These are phyloP conservation scores for Lachnellula subtilissima DNA, from an alignment of 2,329 filamentous ascomycete species.

Conservation along the genomic window DNA sequence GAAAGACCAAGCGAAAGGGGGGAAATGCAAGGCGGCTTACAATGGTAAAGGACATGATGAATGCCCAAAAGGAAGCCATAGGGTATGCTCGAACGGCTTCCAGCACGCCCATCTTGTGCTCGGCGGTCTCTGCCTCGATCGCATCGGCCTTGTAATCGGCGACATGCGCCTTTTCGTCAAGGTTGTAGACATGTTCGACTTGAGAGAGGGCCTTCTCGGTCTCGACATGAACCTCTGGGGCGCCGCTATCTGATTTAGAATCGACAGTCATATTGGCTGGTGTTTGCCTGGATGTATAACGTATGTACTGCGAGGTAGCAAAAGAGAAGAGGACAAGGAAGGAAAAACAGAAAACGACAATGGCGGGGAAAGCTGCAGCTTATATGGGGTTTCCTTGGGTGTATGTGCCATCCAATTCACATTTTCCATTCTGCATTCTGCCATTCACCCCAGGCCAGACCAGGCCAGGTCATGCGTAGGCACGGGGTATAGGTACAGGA, in stretches of 20 bases:
- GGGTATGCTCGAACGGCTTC: constrained; percentile 48
- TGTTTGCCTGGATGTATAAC: constrained; percentile 6
- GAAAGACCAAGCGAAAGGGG: background rate
- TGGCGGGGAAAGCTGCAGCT: background rate
- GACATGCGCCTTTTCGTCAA: constrained; percentile 21
- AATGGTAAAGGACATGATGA: constrained; percentile 52
- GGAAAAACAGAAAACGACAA: background rate
- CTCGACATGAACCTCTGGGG: constrained; percentile 21
- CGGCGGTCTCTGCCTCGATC: constrained; percentile 48
- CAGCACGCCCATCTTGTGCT: constrained; percentile 46
- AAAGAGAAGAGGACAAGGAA: background rate
- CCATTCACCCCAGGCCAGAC: no score
- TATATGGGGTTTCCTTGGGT: background rate
- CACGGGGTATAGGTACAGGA: no score
- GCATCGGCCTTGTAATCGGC: constrained; percentile 27
- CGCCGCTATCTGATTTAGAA: constrained; percentile 4
- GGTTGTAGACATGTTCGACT: constrained; percentile 31
- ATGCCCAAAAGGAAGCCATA: constrained; percentile 50
- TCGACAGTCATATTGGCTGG: constrained; percentile 14
- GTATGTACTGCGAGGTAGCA: background rate
- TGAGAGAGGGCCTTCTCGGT: constrained; percentile 15
- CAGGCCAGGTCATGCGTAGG: no score
- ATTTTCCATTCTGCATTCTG: background rate
- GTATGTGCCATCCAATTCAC: background rate
- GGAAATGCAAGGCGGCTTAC: constrained; percentile 31